phyloP scores from a whole-genome alignment of 768 basidiomycete species.

The Sutorius australiensis region DNA sequence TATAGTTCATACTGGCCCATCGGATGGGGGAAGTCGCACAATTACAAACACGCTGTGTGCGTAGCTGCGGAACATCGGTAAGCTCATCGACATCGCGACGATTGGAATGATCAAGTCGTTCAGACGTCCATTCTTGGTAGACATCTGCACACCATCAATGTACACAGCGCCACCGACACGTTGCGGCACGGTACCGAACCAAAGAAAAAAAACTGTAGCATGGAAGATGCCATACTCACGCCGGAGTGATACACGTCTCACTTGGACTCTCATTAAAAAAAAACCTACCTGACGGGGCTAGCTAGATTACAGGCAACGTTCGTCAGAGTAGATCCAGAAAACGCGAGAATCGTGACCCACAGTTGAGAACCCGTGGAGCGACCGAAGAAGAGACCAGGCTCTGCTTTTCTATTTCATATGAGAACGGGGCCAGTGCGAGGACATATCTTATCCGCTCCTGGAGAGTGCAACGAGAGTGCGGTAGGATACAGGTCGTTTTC shows the following conservation, averaged over 20 bases:
- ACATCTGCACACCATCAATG: neutral
- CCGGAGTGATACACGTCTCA: neutral
- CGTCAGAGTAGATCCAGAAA: neutral
- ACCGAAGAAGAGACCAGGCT: conserved; percentile 1
- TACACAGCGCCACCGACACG: neutral
- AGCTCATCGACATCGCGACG: too few species aligned
- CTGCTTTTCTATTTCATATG: neutral
- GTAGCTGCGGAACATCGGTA: neutral
- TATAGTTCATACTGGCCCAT: neutral
- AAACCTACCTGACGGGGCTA: neutral
- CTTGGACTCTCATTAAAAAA: neutral
- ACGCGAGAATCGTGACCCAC: neutral
- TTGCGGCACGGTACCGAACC: neutral
- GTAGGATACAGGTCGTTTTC: conserved; percentile 13
- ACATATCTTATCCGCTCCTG: neutral
- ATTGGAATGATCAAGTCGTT: neutral
- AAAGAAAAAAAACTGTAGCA: neutral
- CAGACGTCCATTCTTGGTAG: neutral
- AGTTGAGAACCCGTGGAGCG: neutral
- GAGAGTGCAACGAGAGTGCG: neutral
- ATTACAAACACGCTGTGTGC: neutral
- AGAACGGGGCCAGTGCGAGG: neutral
- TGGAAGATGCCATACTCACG: neutral
- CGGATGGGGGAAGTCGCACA: neutral
- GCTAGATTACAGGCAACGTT: neutral